Base-by-base conservation (phyloP, 306 rosid species). In the Psophocarpus tetragonolobus region DNA sequence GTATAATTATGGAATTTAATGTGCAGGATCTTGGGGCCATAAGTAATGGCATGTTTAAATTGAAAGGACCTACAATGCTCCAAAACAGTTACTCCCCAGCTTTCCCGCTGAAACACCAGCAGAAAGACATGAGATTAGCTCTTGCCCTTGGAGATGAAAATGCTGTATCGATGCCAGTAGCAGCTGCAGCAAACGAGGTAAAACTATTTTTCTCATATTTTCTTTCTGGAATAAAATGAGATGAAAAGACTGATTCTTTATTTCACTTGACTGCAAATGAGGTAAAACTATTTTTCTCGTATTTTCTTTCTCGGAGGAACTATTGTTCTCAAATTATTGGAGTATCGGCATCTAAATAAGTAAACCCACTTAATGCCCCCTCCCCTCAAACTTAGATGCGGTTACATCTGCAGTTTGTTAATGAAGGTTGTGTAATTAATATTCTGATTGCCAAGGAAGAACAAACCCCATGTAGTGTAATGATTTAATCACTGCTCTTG, bases 121-220 rank as follows among this genome's bases (percentile, higher is more conserved):
- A 92, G 83, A 92, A 92, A 83, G 97, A 92, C 87, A 92, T 90
- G 97, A 90, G 96, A 75, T 82, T 92, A 84, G 96, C 97, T 81
- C 93, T 92, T 82, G 88, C 93, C 65, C 92, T 90, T 63, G 97
- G 92, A 18, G 96, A 92, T 81, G 93, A 90, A 74, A 83, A 87
- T 79, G 85, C 90, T 57, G 82, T 87, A 57, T 47, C 97, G 65
- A 92, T 90, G 96, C 97, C 97, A 1, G 84, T 92, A 44, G 93
- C 97, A 53, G 93, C 97, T 45, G 96, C 97, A 12, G 87, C 97
- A 72, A 92, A 92, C 72, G 97, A 92, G 96, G 97, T 90, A 62
- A 71, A 50, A 6, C 58, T 68, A 32, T 56, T 70, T 42, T 45
- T 29, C 12, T 41, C 13, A 38, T 20, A 24, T 42, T 26, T 75